Base-by-base conservation (phyloP, 306 rosid species). In the Rubus parviflorus region DNA sequence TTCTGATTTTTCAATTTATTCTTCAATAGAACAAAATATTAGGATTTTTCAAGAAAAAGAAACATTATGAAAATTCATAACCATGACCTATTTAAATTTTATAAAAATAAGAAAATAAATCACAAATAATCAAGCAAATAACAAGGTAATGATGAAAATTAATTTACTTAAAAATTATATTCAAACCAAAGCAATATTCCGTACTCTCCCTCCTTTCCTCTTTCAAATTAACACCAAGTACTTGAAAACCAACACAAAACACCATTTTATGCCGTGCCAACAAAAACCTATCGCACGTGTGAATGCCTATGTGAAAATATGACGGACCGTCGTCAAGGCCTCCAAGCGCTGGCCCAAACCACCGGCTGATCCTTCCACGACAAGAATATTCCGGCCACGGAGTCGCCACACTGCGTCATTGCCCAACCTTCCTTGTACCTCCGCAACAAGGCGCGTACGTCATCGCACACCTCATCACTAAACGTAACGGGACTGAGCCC, bases 271-370 rank as follows among this genome's bases (percentile, higher is more conserved):
- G 82, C 96, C 89, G 96, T 79, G 86, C 87, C 82, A 63, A 81
- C 81, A 64, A 70, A 42, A 85, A 81, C 67, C n/a, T 68, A 64
- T 77, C 77, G 81, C 93, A 87, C 91, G 87, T 82, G 92, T 79
- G 86, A 85, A 57, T 14, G 61, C 40, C 53, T 63, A 19, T 38
- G 74, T 45, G 61, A 79, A 43, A 22, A 19, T n/a, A 35, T 17
- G 71, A 11, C 52, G 5, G 8, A 65, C 70, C 47, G 41, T 45
- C 74, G 73, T 89, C 88, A 89, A 70, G 93, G 89, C 81, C 88
- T 78, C 98, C 98, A 95, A 79, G 97, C 97, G 83, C 97, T 88
- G 76, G 93, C 93, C 98, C 98, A 95, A 75, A 92, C 98, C 89
- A 92, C 97, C 84, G 95, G 85, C 75, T 87, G 90, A 2, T 89